Percentiles rank a stretch among this genome's conserved stretches.
Evolutionary conservation across 169 alveolate genomes (phyloP).

Genomic region (Eimeria necatrix): DNA sequence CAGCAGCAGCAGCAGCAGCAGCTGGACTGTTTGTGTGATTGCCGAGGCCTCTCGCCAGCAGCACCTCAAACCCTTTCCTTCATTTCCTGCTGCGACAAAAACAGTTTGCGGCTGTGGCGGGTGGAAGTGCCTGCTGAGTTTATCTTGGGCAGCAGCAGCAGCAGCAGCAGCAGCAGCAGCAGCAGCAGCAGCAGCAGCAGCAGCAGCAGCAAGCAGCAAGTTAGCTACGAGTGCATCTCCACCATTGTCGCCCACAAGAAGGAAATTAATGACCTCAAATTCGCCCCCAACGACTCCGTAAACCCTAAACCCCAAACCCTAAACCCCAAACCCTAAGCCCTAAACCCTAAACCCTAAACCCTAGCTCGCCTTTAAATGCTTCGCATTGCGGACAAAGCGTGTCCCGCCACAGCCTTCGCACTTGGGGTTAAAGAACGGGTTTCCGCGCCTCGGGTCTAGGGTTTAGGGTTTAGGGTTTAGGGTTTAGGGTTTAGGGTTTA

Average conservation of each 20-base stretch:
- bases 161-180: no score
- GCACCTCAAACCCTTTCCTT: not conserved
- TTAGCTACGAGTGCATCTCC: not conserved
- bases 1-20: not conserved
- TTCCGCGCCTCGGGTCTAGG: not conserved
- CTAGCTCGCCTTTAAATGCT: no score
- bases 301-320: not conserved
- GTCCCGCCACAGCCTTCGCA: not conserved
- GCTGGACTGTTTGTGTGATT: not conserved
- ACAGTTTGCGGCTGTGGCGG: not conserved
- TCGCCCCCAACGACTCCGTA: constrained; percentile 43
- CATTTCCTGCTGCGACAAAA: not conserved
- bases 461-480: no score
- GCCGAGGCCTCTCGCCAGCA: not conserved
- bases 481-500: no score
- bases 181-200: no score
- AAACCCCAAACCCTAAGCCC: not conserved
- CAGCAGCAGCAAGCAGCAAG: no score
- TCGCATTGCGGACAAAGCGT: not conserved
- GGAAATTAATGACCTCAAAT: constrained; percentile 51
- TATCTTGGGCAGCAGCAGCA: no score
- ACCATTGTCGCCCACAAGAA: constrained; percentile 39
- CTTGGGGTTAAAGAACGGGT: no score
- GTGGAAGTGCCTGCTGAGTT: not conserved
- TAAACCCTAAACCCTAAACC: not conserved